Percentiles rank a stretch among this genome's conserved stretches.
These are phyloP conservation scores for Aspergillus sparsus DNA, from an alignment of 495 filamentous ascomycete species.

Conservation along the genomic window DNA sequence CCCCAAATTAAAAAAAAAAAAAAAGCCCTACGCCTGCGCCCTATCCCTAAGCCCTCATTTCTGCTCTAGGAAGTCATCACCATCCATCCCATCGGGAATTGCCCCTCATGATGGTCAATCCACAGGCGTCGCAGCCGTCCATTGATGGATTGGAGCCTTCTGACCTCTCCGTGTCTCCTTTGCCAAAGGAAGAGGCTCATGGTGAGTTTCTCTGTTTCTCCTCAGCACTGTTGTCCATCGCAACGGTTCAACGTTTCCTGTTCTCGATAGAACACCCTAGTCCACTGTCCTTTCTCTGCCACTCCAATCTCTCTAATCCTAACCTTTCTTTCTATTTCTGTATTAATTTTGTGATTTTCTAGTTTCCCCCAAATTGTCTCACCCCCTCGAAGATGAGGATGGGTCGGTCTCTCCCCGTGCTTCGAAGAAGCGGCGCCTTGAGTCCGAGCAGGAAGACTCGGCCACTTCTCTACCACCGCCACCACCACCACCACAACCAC, in stretches of 20 bases:
- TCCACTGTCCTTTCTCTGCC: background rate
- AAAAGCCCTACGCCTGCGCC: slow-evolving; percentile 47
- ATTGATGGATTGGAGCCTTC: slow-evolving; percentile 36
- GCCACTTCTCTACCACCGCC: slow-evolving; percentile 23
- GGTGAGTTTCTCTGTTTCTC: slow-evolving; percentile 35
- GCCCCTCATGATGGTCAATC: slow-evolving; percentile 39
- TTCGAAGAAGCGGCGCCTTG: slow-evolving; percentile 47
- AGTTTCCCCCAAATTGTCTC: slow-evolving; percentile 36
- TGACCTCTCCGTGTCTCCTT: slow-evolving; percentile 35
- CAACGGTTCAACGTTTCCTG: background rate
- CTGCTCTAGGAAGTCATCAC: slow-evolving; percentile 49
- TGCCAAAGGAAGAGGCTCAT: slow-evolving; percentile 33
- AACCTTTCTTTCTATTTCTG: background rate
- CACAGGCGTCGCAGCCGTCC: slow-evolving; percentile 30
- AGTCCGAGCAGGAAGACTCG: slow-evolving; percentile 32
- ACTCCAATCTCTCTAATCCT: background rate
- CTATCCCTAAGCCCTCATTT: slow-evolving; percentile 58
- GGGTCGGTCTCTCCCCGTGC: slow-evolving; percentile 37
- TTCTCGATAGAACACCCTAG: background rate
- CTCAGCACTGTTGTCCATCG: background rate
- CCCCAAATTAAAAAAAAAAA: slow-evolving; percentile 4
- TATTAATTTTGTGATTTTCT: background rate
- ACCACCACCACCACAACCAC: slow-evolving; percentile 13
- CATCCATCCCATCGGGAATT: slow-evolving; percentile 26
- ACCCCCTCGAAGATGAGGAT: slow-evolving; percentile 38